phyloP scores from a whole-genome alignment of 805 yeast species.

The Dipodascus albidus region DNA sequence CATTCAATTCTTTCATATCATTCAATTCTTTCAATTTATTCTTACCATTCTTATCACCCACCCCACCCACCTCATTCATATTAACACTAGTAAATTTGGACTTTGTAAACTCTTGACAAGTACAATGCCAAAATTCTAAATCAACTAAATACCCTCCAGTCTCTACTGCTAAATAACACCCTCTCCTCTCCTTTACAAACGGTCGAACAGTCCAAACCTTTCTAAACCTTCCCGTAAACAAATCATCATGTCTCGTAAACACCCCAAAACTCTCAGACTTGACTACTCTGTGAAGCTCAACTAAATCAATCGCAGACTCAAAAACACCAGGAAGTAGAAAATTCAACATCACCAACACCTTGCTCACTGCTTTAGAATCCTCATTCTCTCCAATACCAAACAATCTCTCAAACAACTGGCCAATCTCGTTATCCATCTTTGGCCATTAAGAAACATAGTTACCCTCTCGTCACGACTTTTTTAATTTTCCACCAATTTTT shows the following conservation, averaged over 20 bases:
- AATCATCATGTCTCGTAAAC: neutral
- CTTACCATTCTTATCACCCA: neutral
- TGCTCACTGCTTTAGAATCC: constrained; percentile 8
- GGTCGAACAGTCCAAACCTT: neutral
- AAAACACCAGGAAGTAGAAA: constrained; percentile 14
- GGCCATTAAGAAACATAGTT: neutral
- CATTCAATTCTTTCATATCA: neutral
- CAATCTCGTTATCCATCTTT: constrained; percentile 5
- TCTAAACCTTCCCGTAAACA: neutral
- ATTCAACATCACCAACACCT: constrained; percentile 11
- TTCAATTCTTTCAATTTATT: neutral
- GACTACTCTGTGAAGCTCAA: constrained; percentile 9
- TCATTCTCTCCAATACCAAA: constrained; percentile 6
- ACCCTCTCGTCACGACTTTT: constrained; percentile 1
- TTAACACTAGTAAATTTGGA: neutral
- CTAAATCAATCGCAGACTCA: constrained; percentile 13
- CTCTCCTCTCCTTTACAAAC: neutral
- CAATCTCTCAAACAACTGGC: constrained; percentile 8
- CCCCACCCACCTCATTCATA: neutral
- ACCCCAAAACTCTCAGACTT: neutral
- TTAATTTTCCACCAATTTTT: neutral
- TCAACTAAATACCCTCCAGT: neutral
- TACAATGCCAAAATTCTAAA: neutral
- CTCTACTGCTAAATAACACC: neutral
- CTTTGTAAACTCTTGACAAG: neutral